Conservation (phyloP, 495 filamentous ascomycete genomes). For the Articulospora tetracladia region DNA sequence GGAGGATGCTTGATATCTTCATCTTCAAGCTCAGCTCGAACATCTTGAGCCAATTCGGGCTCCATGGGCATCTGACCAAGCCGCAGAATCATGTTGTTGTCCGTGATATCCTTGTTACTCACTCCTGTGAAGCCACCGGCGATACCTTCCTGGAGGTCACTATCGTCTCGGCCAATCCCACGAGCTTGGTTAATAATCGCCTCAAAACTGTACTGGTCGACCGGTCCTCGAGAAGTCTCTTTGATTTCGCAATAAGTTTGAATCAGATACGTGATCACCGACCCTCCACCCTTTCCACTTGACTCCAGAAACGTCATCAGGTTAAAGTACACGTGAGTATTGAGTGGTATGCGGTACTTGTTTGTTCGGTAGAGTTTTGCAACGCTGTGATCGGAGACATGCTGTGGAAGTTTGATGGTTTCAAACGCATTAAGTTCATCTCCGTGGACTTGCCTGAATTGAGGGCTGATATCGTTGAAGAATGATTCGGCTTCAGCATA, state of each 20-base stretch:
- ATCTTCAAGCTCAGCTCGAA: constrained; percentile 77
- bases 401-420: constrained; percentile 67
- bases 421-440: constrained; percentile 71
- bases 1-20: constrained; percentile 72
- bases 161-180: constrained; percentile 54
- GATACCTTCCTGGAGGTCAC: constrained; percentile 87
- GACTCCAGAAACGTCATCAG: constrained; percentile 85
- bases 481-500: constrained; percentile 62
- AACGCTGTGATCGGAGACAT: constrained; percentile 65
- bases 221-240: constrained; percentile 68
- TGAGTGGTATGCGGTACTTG: constrained; percentile 85
- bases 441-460: constrained; percentile 69
- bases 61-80: constrained; percentile 83
- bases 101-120: constrained; percentile 64
- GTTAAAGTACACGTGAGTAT: constrained; percentile 69
- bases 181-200: constrained; percentile 63
- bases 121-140: constrained; percentile 86
- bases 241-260: constrained; percentile 70
- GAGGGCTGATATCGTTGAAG: constrained; percentile 58
- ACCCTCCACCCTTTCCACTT: constrained; percentile 74
- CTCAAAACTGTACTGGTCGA: constrained; percentile 77
- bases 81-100: constrained; percentile 53
- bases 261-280: constrained; percentile 68
- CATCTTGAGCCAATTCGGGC: constrained; percentile 68
- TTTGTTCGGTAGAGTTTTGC: constrained; percentile 75